Evolutionary conservation across 2,329 filamentous ascomycete species (phyloP).

Genomic region (Akanthomyces dipterigenus): DNA sequence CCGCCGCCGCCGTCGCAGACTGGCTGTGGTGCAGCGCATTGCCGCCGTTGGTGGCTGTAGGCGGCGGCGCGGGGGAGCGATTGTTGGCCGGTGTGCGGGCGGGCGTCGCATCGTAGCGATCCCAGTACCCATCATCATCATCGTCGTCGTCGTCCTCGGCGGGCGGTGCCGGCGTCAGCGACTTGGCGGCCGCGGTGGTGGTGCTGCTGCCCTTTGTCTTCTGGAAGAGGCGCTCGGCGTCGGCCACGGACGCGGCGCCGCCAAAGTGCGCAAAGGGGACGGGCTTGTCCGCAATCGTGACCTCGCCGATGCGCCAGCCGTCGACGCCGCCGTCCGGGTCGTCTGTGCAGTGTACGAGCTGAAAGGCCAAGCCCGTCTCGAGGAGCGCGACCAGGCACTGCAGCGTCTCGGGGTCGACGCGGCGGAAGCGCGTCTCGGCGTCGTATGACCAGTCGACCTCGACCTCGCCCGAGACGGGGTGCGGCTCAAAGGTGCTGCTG

Average conservation of each 20-base stretch:
- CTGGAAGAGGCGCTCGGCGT: constrained; percentile 54
- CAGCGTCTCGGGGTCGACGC: constrained; percentile 70
- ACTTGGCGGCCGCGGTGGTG: constrained; percentile 13
- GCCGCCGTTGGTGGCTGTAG: constrained; percentile 21
- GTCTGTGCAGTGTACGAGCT: constrained; percentile 62
- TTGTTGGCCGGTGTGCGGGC: constrained; percentile 56
- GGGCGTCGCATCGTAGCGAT: constrained; percentile 66
- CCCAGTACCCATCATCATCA: constrained; percentile 76
- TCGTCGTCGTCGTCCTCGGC: constrained; percentile 46
- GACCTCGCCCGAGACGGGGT: constrained; percentile 73
- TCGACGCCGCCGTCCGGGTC: constrained; percentile 55
- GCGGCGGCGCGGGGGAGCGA: constrained; percentile 55
- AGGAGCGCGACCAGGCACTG: constrained; percentile 58
- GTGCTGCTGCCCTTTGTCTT: constrained; percentile 21
- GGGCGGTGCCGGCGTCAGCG: constrained; percentile 2
- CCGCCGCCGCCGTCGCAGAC: constrained; percentile 18
- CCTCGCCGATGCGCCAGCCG: constrained; percentile 68
- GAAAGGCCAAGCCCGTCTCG: constrained; percentile 56
- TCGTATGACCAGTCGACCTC: constrained; percentile 66
- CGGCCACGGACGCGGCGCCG: constrained; percentile 43
- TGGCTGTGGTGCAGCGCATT: constrained; percentile 14
- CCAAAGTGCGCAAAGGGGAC: constrained; percentile 45
- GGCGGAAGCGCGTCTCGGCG: constrained; percentile 54
- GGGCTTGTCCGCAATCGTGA: constrained; percentile 52
- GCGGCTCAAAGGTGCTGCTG: constrained; percentile 63